Base-by-base conservation (phyloP, 2,329 filamentous ascomycete genomes). In the Bipolaris gigantea region DNA sequence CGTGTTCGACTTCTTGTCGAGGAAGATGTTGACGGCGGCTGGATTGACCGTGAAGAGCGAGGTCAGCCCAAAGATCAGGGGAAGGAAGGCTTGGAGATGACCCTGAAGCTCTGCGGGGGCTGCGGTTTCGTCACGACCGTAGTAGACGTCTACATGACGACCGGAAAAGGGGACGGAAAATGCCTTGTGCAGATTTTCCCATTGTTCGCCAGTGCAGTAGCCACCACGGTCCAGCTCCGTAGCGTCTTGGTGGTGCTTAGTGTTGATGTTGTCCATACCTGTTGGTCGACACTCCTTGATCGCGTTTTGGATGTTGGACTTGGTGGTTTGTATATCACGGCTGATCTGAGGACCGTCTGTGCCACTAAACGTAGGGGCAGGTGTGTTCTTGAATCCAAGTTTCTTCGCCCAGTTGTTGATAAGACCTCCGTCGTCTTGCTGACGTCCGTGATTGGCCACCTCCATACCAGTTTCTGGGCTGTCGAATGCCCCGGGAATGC, bases 1-100 rank as follows among this genome's bases (percentile, higher is more conserved):
- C 0, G 91, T 92, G 51, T 84, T 85, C 4, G 91, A 89, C 3
- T 78, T 75, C 36, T 88, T 84, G 64, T 97, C 92, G 65, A 92
- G 91, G 77, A 93, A 97, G 46, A 97, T 89, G 71, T 95, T 93
- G 53, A 97, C 73, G 3, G 86, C 85, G 30, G 83, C 79, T 0
- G 83, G 79, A 1, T 84, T 80, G 21, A 97, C 81, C 2, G 84
- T 81, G 73, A 96, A 97, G 27, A 73, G 66, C 2, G 63, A 61
- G 1, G 70, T 70, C 21, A 74, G 59, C 1, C 67, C 63, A 39
- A 73, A 70, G 18, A 74, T 69, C 35, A 73, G 57, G 0, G 71
- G 71, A 0, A 73, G 57, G 53, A 74, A 74, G n/a, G 56, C 50
- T 8, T 55, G 46, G 1, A 74, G 59, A 5, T 64, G 63, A 3